Evolutionary conservation across 768 basidiomycete genomes (phyloP).

Genomic region (Auricularia sp.): DNA sequence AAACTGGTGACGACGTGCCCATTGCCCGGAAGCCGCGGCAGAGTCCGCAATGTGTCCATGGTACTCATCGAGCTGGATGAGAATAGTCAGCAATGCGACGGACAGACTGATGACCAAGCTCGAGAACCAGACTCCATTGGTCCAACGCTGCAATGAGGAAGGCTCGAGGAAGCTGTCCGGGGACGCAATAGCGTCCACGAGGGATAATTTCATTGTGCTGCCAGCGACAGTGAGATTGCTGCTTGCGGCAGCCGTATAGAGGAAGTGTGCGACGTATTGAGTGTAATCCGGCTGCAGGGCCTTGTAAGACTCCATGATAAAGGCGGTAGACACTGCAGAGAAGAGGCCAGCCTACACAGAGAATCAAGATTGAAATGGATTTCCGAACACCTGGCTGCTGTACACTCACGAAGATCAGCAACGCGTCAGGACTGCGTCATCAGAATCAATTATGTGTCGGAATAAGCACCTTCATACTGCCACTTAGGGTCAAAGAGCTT

Average conservation of each 20-base stretch:
- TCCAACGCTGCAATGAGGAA: not conserved
- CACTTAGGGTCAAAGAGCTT: too few relatives aligned
- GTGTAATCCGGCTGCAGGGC: conserved; percentile 1
- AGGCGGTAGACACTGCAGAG: conserved; percentile 6
- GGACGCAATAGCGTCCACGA: not conserved
- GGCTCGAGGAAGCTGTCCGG: not conserved
- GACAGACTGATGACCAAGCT: not conserved
- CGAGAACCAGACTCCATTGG: not conserved
- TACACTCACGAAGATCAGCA: conserved; percentile 6
- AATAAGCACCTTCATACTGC: too few relatives aligned
- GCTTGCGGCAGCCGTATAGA: not conserved
- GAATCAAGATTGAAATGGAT: too few relatives aligned
- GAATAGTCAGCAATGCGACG: not conserved
- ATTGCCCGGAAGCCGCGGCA: not conserved
- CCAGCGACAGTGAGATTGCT: not conserved
- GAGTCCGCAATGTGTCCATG: not conserved
- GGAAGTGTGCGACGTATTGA: not conserved
- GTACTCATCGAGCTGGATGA: not conserved
- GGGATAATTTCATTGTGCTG: not conserved
- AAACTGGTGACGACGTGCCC: not conserved
- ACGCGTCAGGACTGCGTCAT: too few relatives aligned
- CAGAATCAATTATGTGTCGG: too few relatives aligned
- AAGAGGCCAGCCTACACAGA: conserved; percentile 5
- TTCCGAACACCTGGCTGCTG: too few relatives aligned
- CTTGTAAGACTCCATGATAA: conserved; percentile 2